Conservation (phyloP, 148 eudicot genomes). For the Suaeda aralocaspica region DNA sequence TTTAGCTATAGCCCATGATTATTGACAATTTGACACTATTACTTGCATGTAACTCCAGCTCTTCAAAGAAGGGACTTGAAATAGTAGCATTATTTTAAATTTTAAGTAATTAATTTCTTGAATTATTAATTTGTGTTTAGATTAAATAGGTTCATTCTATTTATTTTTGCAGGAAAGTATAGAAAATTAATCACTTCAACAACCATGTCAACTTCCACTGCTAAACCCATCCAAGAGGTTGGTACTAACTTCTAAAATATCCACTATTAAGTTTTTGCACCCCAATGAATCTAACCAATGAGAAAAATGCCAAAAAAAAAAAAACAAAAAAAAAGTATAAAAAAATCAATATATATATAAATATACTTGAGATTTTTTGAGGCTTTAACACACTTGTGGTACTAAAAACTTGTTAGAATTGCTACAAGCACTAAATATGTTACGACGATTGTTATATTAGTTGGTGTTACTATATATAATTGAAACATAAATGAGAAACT, state of each 20-base stretch:
- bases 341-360: too few relatives aligned
- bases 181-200: constrained; percentile 22
- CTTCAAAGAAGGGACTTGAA: constrained; percentile 6
- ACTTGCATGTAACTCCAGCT: background rate
- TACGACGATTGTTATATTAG: too few relatives aligned
- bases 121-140: background rate
- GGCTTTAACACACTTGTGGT: too few relatives aligned
- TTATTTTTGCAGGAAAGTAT: constrained; percentile 37
- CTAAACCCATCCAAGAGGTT: constrained; percentile 41
- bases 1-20: background rate
- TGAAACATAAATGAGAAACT: too few relatives aligned
- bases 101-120: background rate
- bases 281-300: background rate
- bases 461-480: too few relatives aligned
- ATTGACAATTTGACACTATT: too few relatives aligned
- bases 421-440: too few relatives aligned
- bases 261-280: background rate
- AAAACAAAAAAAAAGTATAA: background rate
- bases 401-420: too few relatives aligned
- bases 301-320: background rate
- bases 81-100: background rate
- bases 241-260: constrained; percentile 17
- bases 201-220: constrained; percentile 17
- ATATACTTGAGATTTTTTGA: too few relatives aligned
- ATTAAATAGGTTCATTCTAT: background rate